Evolutionary conservation across 495 filamentous ascomycete genomes (phyloP).

Genomic region (Penicillium alfredii): DNA sequence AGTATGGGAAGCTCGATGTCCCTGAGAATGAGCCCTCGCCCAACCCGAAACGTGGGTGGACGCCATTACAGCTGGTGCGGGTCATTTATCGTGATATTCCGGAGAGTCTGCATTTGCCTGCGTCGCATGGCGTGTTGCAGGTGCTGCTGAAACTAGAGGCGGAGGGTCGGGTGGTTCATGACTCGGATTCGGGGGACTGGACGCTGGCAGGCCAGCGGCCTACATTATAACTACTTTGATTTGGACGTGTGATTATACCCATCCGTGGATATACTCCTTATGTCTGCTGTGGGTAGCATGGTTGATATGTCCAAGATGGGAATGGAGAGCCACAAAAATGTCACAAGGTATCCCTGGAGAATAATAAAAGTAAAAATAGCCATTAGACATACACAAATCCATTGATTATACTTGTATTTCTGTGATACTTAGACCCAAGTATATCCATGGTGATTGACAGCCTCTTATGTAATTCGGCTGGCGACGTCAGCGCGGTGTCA

Average conservation of each 20-base stretch:
- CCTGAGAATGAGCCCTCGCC: slow-evolving; percentile 29
- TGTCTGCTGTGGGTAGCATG: too few species aligned
- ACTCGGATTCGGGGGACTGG: slow-evolving; percentile 47
- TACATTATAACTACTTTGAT: slow-evolving; percentile 9
- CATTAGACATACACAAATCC: too few species aligned
- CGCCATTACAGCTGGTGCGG: slow-evolving; percentile 75
- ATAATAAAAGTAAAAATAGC: too few species aligned
- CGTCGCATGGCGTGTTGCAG: slow-evolving; percentile 60
- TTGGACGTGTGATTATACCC: neutral
- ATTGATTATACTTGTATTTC: too few species aligned
- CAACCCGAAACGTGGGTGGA: slow-evolving; percentile 44
- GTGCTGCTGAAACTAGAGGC: slow-evolving; percentile 63
- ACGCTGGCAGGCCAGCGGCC: slow-evolving; percentile 35
- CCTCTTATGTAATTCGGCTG: too few species aligned
- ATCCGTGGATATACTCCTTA: neutral
- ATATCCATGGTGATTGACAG: too few species aligned
- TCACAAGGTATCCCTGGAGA: too few species aligned
- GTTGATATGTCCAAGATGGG: too few species aligned
- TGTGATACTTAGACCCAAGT: too few species aligned
- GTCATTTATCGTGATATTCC: slow-evolving; percentile 75
- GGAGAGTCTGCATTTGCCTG: slow-evolving; percentile 66
- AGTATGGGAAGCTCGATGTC: slow-evolving; percentile 30
- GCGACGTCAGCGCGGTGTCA: too few species aligned
- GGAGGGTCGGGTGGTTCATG: slow-evolving; percentile 55
- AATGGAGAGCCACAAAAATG: too few species aligned